Conservation (phyloP, 2,329 filamentous ascomycete species). For the Beauveria caledonica region DNA sequence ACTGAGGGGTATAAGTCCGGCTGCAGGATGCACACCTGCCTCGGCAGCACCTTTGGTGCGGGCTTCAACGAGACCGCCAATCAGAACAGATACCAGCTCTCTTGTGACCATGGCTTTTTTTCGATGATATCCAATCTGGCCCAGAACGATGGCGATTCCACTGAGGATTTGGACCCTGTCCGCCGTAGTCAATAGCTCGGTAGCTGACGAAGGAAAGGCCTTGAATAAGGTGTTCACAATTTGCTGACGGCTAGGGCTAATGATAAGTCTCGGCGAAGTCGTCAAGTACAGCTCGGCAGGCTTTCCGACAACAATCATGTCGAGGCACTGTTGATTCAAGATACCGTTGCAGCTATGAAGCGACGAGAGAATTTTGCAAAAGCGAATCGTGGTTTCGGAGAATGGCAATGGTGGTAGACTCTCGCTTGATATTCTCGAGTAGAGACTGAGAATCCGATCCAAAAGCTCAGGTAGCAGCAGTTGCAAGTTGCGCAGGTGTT, state of each 20-base stretch:
- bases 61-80: constrained; percentile 80
- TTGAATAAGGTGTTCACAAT: constrained; percentile 59
- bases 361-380: constrained; percentile 60
- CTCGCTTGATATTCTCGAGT: constrained; percentile 62
- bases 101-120: constrained; percentile 89
- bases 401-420: constrained; percentile 61
- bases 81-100: constrained; percentile 74
- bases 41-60: constrained; percentile 91
- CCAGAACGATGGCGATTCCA: constrained; percentile 80
- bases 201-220: constrained; percentile 59
- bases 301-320: constrained; percentile 57
- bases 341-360: constrained; percentile 58
- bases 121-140: constrained; percentile 67
- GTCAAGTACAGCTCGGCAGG: constrained; percentile 42
- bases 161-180: constrained; percentile 75
- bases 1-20: constrained; percentile 69
- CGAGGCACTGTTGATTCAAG: constrained; percentile 51
- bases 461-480: constrained; percentile 62
- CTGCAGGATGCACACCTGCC: constrained; percentile 88
- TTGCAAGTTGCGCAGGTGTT: constrained; percentile 46
- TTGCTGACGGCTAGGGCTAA: constrained; percentile 50
- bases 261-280: constrained; percentile 46
- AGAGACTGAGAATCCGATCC: constrained; percentile 66
- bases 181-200: constrained; percentile 60
- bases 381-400: constrained; percentile 65